These are phyloP conservation scores for Colletotrichum orchidophilum DNA, from an alignment of 2,329 filamentous ascomycete genomes.

Conservation along the genomic window DNA sequence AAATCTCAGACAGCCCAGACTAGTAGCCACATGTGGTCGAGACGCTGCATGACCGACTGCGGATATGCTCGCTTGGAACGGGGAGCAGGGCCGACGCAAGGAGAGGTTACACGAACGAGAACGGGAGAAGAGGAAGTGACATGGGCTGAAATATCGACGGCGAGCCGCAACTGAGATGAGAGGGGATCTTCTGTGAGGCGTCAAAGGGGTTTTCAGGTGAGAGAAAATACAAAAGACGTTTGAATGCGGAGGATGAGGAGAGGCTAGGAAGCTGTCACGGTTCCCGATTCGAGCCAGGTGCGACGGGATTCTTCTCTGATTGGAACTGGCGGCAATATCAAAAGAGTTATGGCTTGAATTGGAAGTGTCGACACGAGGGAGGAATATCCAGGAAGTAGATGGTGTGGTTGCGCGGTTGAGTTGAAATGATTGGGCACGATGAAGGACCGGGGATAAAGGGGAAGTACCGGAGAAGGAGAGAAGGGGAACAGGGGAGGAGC, in stretches of 20 bases:
- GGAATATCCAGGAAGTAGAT: not conserved
- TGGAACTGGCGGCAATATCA: not conserved
- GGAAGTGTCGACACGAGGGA: not conserved
- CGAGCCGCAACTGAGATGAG: not conserved
- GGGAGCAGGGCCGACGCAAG: slow-evolving; percentile 6
- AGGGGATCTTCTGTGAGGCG: not conserved
- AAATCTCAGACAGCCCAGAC: slow-evolving; percentile 26
- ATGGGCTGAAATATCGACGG: slow-evolving; percentile 7
- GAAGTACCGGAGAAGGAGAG: not conserved
- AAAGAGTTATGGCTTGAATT: not conserved
- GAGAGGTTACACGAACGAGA: slow-evolving; percentile 18
- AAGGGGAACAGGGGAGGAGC: not conserved
- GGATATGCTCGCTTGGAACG: not conserved
- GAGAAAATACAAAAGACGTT: not conserved
- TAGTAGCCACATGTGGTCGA: slow-evolving; percentile 8
- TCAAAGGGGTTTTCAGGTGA: not conserved
- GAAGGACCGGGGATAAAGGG: not conserved
- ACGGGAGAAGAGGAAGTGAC: slow-evolving; percentile 6
- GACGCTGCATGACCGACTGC: slow-evolving; percentile 22
- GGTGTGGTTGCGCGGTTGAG: not conserved
- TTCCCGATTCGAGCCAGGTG: not conserved
- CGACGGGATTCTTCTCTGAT: not conserved
- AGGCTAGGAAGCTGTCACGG: not conserved
- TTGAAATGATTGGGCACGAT: not conserved
- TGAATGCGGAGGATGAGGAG: not conserved